Base-by-base conservation (phyloP, 2,329 filamentous ascomycete genomes). In the Trichoderma guizhouense region DNA sequence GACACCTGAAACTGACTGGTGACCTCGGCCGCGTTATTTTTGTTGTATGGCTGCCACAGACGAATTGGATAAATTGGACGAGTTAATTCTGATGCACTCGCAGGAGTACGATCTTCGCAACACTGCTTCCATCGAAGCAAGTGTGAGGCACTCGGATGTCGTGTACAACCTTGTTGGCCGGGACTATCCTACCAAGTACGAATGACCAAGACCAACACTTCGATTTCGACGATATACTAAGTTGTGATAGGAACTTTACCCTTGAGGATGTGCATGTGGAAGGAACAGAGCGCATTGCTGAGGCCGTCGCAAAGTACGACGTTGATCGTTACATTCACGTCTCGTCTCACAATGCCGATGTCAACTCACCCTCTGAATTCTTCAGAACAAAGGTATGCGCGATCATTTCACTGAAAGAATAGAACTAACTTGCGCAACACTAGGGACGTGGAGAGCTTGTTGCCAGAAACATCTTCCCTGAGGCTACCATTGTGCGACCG, bases 281-380 rank as follows among this genome's bases (percentile, higher is more conserved):
- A 81, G 94, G 95, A 74, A 92, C 93, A 21, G 92, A 97, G 84
- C 92, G 96, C 76, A 99, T 99, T 78, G 93, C 90, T 65, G 94
- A 97, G 80, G 94, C 96, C 68, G 94, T 94, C 68, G 96, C 95
- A 78, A 99, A 99, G 84, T 99, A 99, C 84, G 95, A 99, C 79
- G 90, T 98, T 76, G 96, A 99, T 84, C 91, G 96, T 75, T 99
- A 93, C 83, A 94, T 99, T 75, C 96, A 99, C 78, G 91, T 99
- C 77, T 99, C 96, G 11, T 97, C 95, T 36, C 95, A 97, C 87
- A 98, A 95, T 79, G 95, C 94, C 72, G 86, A 92, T 81, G 87
- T 89, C 57, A 87, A 93, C 76, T 98, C 95, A 21, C 83, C 91
- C 3, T 95, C 94, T 12, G 93, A 96, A 79, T 99, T 95, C 88